Evolutionary conservation across 306 rosid species (phyloP).

Genomic region (Vigna radiata): DNA sequence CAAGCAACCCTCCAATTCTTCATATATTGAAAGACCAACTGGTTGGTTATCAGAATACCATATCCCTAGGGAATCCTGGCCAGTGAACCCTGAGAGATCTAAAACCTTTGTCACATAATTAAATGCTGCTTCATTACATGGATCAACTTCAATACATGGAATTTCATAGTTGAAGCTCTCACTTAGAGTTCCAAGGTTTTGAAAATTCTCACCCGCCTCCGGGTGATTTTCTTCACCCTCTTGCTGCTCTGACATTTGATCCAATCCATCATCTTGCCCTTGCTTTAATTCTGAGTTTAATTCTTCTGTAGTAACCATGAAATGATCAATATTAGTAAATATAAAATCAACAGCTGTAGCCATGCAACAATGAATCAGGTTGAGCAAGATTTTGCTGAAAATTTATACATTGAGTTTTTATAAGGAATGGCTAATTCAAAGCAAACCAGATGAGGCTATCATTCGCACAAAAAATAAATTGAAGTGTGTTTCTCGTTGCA

Average conservation of each 20-base stretch:
- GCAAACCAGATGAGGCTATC: background rate
- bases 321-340: background rate
- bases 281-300: conserved; percentile 41
- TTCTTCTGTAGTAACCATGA: conserved; percentile 16
- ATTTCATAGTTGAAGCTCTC: conserved; percentile 38
- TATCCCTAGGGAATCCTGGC: conserved; percentile 44
- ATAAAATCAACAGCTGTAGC: conserved; percentile 14
- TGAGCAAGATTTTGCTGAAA: background rate
- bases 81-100: conserved; percentile 64
- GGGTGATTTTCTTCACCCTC: conserved; percentile 34
- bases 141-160: conserved; percentile 46
- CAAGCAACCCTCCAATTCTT: conserved; percentile 61
- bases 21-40: conserved; percentile 59
- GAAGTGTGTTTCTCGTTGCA: background rate
- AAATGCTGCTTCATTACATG: conserved; percentile 56
- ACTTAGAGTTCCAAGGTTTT: conserved; percentile 3
- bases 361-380: background rate
- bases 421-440: conserved; percentile 6
- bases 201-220: conserved; percentile 28
- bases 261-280: conserved; percentile 22
- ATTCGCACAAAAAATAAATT: background rate
- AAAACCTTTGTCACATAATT: conserved; percentile 75
- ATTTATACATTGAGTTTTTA: background rate
- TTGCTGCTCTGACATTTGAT: conserved; percentile 32
- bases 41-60: conserved; percentile 75